Conservation (phyloP, 2,329 filamentous ascomycete species). For the Ceratocystis variospora region DNA sequence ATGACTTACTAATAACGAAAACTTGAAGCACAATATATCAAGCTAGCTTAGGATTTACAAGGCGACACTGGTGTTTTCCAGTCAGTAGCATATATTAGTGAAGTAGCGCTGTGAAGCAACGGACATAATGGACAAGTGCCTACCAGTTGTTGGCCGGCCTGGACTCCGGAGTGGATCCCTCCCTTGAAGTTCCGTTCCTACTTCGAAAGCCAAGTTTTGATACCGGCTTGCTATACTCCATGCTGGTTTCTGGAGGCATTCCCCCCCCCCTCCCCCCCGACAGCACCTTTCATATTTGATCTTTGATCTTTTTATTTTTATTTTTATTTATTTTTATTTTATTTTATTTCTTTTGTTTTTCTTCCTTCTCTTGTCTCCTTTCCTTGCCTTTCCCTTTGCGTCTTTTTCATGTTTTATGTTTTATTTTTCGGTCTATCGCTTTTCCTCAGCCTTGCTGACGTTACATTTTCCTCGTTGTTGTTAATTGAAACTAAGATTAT, state of each 20-base stretch:
- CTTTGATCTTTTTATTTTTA: not conserved
- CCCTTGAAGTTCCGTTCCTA: not conserved
- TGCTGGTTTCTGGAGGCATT: too few species aligned
- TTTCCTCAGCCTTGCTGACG: not conserved
- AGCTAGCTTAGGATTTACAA: not conserved
- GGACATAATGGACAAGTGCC: too few species aligned
- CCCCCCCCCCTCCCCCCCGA: too few species aligned
- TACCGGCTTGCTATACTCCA: too few species aligned
- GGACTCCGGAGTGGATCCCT: not conserved
- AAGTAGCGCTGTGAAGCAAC: too few species aligned
- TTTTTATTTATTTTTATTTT: not conserved
- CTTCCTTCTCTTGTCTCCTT: too few species aligned
- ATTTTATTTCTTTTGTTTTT: not conserved
- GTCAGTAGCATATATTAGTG: not conserved
- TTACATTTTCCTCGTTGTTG: too few species aligned
- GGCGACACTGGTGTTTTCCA: not conserved
- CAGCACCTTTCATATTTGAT: too few species aligned
- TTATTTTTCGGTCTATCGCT: not conserved
- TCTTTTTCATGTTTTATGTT: not conserved
- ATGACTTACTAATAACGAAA: constrained; percentile 4
- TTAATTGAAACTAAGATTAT: too few species aligned
- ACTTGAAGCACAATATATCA: not conserved
- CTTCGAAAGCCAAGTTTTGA: not conserved
- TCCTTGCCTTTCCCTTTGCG: not conserved
- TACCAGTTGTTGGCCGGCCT: not conserved